phyloP scores from a whole-genome alignment of 192 early-diverging fungal species.

The Endogone sp. region DNA sequence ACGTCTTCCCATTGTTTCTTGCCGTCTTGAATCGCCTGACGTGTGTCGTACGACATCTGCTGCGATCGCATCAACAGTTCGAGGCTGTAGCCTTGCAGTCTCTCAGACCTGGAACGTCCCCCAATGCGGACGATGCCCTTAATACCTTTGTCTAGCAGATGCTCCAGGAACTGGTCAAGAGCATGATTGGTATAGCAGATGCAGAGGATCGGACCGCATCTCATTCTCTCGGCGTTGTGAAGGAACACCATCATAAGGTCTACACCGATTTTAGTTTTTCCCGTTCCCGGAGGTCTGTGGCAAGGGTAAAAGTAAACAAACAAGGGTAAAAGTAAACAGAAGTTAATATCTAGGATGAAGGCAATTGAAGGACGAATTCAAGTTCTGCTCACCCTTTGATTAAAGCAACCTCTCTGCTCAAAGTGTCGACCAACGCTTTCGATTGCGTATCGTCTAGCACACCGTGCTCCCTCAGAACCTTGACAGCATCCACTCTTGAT shows the following conservation, averaged over 20 bases:
- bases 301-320: too few relatives aligned
- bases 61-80: conserved; percentile 5
- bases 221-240: conserved; percentile 17
- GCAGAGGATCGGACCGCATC: conserved; percentile 36
- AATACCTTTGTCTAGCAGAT: conserved; percentile 36
- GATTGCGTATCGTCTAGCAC: conserved; percentile 49
- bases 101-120: conserved; percentile 38
- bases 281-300: conserved; percentile 51
- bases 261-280: conserved; percentile 54
- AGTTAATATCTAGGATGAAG: too few relatives aligned
- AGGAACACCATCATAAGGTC: conserved; percentile 40
- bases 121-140: conserved; percentile 44
- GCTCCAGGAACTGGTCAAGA: conserved; percentile 33
- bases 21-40: conserved; percentile 1
- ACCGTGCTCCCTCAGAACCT: conserved; percentile 11
- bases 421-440: conserved; percentile 37
- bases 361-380: conserved; percentile 29
- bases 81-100: conserved; percentile 25
- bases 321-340: too few relatives aligned
- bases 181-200: conserved; percentile 60
- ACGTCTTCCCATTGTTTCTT: conserved; percentile 1
- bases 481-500: neutral
- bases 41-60: neutral
- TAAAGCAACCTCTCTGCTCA: conserved; percentile 43
- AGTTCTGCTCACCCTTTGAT: conserved; percentile 43